These are phyloP conservation scores for Fraxinus dipetala DNA, from an alignment of 305 asterid species.

Conservation along the genomic window DNA sequence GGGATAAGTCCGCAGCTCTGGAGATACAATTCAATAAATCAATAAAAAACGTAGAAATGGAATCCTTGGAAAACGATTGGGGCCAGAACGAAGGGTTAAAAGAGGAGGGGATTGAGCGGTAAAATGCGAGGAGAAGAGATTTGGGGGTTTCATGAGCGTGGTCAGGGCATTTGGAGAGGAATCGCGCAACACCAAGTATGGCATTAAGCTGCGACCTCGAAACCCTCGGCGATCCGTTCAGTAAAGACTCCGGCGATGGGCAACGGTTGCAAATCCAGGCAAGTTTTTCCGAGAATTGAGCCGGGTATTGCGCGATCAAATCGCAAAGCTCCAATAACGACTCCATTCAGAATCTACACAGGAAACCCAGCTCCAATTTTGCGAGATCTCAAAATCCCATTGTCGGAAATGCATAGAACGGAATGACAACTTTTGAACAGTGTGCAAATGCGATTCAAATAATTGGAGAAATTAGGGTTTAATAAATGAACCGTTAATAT, in stretches of 20 bases:
- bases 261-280: conserved; percentile 91
- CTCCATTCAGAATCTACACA: conserved; percentile 50
- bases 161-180: conserved; percentile 69
- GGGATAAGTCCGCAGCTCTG: conserved; percentile 52
- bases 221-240: conserved; percentile 72
- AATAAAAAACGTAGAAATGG: conserved; percentile 58
- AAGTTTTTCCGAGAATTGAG: conserved; percentile 60
- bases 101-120: conserved; percentile 75
- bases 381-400: conserved; percentile 28
- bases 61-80: conserved; percentile 60
- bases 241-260: conserved; percentile 67
- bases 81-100: conserved; percentile 80
- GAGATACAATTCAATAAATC: conserved; percentile 63
- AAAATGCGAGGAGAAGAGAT: conserved; percentile 66
- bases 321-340: conserved; percentile 86
- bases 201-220: conserved; percentile 93
- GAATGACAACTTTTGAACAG: conserved; percentile 13
- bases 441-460: conserved; percentile 8
- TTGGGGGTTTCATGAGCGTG: conserved; percentile 61
- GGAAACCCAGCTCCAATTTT: conserved; percentile 23
- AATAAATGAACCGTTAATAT: conserved; percentile 17
- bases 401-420: conserved; percentile 25
- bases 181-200: conserved; percentile 70
- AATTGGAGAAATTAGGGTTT: conserved; percentile 30
- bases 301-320: conserved; percentile 65